Base-by-base conservation (phyloP, 2,329 filamentous ascomycete genomes). In the Xylaria multiplex region DNA sequence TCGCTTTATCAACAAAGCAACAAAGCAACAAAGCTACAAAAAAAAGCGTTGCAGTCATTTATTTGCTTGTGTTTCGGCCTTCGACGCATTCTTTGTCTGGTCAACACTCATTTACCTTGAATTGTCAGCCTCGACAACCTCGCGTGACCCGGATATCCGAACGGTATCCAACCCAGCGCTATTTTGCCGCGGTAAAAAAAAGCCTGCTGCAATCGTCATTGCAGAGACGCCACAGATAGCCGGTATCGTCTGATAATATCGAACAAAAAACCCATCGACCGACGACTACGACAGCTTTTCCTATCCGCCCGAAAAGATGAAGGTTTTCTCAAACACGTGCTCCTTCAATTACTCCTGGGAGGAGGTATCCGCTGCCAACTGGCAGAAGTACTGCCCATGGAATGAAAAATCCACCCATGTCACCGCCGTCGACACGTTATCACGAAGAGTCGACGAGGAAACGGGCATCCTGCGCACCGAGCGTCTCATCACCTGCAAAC, bases 271-370 rank as follows among this genome's bases (percentile, higher is more conserved):
- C 19, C 40, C 14, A 32, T 16, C 49, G 13, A 32, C 43, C 22
- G 46, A n/a, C n/a, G n/a, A n/a, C n/a, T n/a, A 8, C 14, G 7
- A 27, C 19, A 35, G 43, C 6, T 66, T 57, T 48, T 32, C 37
- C 56, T 52, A 22, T 64, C 19, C 4, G 13, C 6, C 16, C 45
- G 14, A 54, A 24, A 78, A 75, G 60, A 98, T 99, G 96, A 97
- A 96, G 86, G 92, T 98, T 81, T 98, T 98, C 77, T 92, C 93
- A 73, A 96, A 93, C 76, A 84, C 85, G 45, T 92, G 93, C 81
- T 93, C 93, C 68, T 99, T 96, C 82, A 87, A 97, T 83, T 99
- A 99, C 85, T 97, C 95, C 52, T 99, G 96, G 96, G 93, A 97
- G 77, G 95, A 98, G 80, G 96, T 99, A 42, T 97, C 93, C 30